Conservation (phyloP, 768 basidiomycete species). For the Amanita muscaria region DNA sequence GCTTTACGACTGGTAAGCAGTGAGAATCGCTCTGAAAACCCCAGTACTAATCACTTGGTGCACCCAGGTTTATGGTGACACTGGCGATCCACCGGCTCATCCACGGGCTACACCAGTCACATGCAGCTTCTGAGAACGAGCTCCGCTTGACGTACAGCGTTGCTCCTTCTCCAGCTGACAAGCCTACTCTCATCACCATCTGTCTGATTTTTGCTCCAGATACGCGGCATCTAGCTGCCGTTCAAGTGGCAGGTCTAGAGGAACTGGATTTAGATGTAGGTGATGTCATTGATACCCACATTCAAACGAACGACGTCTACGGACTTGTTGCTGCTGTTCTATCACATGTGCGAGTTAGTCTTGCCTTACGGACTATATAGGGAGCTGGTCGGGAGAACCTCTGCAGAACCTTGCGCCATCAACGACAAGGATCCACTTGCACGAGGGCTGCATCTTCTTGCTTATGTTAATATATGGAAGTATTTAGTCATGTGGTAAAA, state of each 20-base stretch:
- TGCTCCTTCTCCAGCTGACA: conserved; percentile 19
- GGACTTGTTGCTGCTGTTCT: conserved; percentile 57
- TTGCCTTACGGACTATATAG: conserved; percentile 2
- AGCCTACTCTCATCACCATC: conserved; percentile 35
- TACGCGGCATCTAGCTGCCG: conserved; percentile 55
- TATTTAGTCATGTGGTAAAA: too few relatives aligned
- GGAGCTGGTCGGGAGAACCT: too few relatives aligned
- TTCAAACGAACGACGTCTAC: conserved; percentile 56
- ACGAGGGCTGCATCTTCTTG: too few relatives aligned
- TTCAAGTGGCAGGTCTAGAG: conserved; percentile 41
- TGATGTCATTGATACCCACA: conserved; percentile 52
- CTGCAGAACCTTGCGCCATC: too few relatives aligned
- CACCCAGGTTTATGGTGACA: conserved; percentile 62
- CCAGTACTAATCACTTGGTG: not conserved
- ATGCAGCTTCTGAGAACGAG: conserved; percentile 66
- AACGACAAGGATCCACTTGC: too few relatives aligned
- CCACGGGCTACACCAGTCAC: conserved; percentile 48
- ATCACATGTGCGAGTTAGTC: conserved; percentile 28
- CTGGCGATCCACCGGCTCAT: conserved; percentile 57
- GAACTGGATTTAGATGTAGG: conserved; percentile 44
- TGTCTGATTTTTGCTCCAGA: conserved; percentile 63
- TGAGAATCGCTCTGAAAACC: not conserved
- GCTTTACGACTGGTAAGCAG: conserved; percentile 60
- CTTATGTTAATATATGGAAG: too few relatives aligned
- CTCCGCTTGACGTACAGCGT: conserved; percentile 60